Conservation (phyloP, 495 filamentous ascomycete species). For the Hyaloscypha variabilis region DNA sequence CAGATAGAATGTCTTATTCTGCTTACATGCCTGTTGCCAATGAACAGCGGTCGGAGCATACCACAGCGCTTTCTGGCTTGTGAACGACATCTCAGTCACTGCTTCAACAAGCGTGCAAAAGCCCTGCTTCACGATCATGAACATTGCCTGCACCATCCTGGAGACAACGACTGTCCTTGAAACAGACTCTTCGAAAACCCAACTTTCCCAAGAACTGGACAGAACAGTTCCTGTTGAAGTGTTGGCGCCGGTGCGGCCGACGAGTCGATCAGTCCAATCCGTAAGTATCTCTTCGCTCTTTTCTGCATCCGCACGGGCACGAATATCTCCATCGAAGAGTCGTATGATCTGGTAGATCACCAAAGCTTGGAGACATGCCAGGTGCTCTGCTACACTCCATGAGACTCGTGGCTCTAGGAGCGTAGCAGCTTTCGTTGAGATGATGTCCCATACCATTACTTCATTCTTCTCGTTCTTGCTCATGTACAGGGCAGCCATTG, state of each 20-base stretch:
- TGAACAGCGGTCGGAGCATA: slow-evolving; percentile 40
- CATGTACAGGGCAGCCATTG: slow-evolving; percentile 5
- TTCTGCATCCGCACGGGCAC: slow-evolving; percentile 49
- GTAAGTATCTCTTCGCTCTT: slow-evolving; percentile 44
- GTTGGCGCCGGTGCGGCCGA: slow-evolving; percentile 23
- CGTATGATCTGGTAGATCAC: slow-evolving; percentile 56
- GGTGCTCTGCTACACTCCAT: slow-evolving; percentile 32
- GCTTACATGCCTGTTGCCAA: slow-evolving; percentile 45
- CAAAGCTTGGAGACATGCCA: slow-evolving; percentile 49
- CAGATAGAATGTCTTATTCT: slow-evolving; percentile 38
- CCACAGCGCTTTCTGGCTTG: slow-evolving; percentile 41
- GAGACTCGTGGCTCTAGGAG: not conserved
- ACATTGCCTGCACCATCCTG: slow-evolving; percentile 39
- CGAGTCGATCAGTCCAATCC: slow-evolving; percentile 42
- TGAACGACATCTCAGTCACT: slow-evolving; percentile 16
- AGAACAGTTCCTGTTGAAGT: not conserved
- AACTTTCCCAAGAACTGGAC: slow-evolving; percentile 38
- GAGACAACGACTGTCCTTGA: slow-evolving; percentile 42
- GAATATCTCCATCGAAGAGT: slow-evolving; percentile 60
- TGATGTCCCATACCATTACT: slow-evolving; percentile 10
- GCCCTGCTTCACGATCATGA: slow-evolving; percentile 32
- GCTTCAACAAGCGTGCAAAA: slow-evolving; percentile 4
- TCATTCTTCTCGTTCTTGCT: slow-evolving; percentile 15
- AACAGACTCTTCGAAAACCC: slow-evolving; percentile 43
- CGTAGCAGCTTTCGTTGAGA: not conserved